Evolutionary conservation across 2,329 filamentous ascomycete genomes (phyloP).

Genomic region (Coniochaeta pulveracea): DNA sequence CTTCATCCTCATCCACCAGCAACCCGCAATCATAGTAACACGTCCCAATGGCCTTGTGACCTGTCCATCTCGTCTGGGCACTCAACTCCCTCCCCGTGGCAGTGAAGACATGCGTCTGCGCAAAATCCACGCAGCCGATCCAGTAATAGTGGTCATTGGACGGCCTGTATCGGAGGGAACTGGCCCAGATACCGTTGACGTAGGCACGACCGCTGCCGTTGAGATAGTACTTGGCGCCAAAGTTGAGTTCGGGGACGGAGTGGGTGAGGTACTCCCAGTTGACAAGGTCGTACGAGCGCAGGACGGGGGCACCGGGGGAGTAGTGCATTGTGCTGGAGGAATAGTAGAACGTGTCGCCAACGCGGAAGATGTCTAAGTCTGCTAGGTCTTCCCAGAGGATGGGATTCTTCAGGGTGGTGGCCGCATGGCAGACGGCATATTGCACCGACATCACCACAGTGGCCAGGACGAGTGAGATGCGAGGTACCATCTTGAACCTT

Average conservation of each 20-base stretch:
- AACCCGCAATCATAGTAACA: constrained; percentile 49
- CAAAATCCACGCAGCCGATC: constrained; percentile 42
- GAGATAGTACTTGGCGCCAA: constrained; percentile 36
- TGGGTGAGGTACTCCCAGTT: constrained; percentile 37
- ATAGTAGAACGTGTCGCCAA: constrained; percentile 38
- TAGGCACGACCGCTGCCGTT: constrained; percentile 30
- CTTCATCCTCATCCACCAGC: constrained; percentile 47
- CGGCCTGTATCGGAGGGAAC: constrained; percentile 36
- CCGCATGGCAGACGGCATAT: constrained; percentile 2
- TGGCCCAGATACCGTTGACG: constrained; percentile 44
- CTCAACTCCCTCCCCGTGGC: constrained; percentile 22
- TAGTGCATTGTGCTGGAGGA: constrained; percentile 46
- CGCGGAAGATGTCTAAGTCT: constrained; percentile 41
- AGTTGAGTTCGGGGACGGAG: constrained; percentile 32
- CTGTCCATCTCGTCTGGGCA: constrained; percentile 12
- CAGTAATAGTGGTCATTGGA: constrained; percentile 41
- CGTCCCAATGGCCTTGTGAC: constrained; percentile 5
- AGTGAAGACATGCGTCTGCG: constrained; percentile 41
- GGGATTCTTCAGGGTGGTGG: constrained; percentile 30
- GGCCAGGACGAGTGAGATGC: too few relatives aligned
- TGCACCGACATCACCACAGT: too few relatives aligned
- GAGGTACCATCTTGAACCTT: too few relatives aligned
- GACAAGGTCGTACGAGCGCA: constrained; percentile 42
- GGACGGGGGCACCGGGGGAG: constrained; percentile 42
- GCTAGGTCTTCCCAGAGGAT: constrained; percentile 44